phyloP scores from a whole-genome alignment of 805 yeast species.

The Candida endomychidarum region DNA sequence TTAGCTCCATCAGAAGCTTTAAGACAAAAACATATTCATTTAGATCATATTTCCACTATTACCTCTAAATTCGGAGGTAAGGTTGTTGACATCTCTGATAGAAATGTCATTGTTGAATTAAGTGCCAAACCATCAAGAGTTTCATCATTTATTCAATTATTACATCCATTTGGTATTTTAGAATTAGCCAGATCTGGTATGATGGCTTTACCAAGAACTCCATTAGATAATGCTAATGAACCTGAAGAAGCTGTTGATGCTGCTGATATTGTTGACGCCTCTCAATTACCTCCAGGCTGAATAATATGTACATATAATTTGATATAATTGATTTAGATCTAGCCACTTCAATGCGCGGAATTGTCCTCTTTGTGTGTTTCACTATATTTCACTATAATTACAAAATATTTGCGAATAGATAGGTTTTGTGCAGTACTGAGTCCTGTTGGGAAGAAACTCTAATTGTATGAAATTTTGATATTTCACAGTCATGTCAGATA shows the following conservation, averaged over 20 bases:
- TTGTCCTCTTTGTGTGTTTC: too few species aligned
- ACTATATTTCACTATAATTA: too few species aligned
- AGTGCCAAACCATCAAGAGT: conserved; percentile 92
- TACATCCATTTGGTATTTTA: conserved; percentile 94
- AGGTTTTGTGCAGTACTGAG: not conserved
- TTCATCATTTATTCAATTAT: conserved; percentile 78
- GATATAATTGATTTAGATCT: too few species aligned
- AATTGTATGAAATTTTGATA: not conserved
- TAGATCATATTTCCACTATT: conserved; percentile 77
- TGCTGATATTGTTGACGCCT: conserved; percentile 75
- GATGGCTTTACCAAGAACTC: conserved; percentile 98
- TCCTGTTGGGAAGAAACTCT: not conserved
- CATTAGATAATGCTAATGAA: conserved; percentile 54
- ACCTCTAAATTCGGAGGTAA: conserved; percentile 90
- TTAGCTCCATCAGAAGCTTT: conserved; percentile 88
- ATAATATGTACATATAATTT: not conserved
- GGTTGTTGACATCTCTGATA: conserved; percentile 86
- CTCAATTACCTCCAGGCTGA: conserved; percentile 94
- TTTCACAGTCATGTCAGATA: not conserved
- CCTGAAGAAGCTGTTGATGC: conserved; percentile 55
- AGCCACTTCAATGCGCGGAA: too few species aligned
- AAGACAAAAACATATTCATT: conserved; percentile 89
- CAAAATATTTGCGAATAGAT: not conserved
- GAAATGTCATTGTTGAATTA: conserved; percentile 92
- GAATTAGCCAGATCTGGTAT: conserved; percentile 97